These are phyloP conservation scores for Rhodomyrtus psidioides DNA, from an alignment of 441 rosid genomes.

Conservation along the genomic window DNA sequence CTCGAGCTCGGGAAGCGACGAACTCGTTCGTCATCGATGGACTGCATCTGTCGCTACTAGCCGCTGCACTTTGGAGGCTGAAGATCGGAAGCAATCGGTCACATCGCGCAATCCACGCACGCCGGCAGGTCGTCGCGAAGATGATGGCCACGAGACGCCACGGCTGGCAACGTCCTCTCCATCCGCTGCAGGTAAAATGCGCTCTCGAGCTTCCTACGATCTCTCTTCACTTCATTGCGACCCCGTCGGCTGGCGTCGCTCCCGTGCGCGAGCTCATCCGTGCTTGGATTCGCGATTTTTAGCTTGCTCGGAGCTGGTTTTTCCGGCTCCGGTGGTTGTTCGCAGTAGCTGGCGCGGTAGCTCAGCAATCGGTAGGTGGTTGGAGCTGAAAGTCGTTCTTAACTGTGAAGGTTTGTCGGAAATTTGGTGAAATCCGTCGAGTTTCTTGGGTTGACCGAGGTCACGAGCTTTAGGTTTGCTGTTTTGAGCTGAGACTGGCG, in stretches of 20 bases:
- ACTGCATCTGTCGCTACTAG: not conserved
- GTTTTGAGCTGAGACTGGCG: not conserved
- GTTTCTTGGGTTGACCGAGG: not conserved
- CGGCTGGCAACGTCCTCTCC: constrained; percentile 94
- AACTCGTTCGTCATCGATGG: not conserved
- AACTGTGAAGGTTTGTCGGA: not conserved
- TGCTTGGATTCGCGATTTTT: not conserved
- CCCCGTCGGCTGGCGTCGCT: not conserved
- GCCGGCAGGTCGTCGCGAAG: not conserved
- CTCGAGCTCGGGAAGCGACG: not conserved
- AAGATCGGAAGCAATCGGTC: not conserved
- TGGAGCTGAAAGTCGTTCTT: not conserved
- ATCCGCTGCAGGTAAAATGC: constrained; percentile 65
- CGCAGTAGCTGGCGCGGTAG: not conserved
- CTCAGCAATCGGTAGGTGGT: not conserved
- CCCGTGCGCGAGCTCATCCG: not conserved
- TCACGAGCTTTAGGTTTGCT: not conserved
- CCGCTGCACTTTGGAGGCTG: constrained; percentile 1
- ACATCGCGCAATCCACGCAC: not conserved
- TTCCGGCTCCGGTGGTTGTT: not conserved
- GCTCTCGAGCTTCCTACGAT: not conserved
- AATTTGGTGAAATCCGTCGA: not conserved
- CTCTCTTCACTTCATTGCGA: not conserved
- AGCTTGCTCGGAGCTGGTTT: not conserved
- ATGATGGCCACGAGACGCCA: constrained; percentile 39